Evolutionary conservation across 345 rosid species (phyloP).

Genomic region (Balakata baccata): DNA sequence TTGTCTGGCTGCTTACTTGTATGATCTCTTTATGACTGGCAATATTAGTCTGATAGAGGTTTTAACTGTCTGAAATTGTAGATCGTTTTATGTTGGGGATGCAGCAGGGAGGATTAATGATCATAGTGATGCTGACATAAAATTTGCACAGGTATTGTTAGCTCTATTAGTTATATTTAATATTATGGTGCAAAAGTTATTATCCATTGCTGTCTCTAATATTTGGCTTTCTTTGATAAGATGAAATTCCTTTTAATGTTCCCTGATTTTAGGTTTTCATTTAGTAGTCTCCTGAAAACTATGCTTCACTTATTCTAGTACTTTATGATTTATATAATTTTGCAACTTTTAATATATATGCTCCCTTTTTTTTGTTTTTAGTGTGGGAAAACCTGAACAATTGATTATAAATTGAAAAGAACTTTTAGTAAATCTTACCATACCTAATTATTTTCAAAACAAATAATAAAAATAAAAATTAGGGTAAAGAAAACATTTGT

Average conservation of each 20-base stretch:
- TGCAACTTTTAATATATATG: neutral
- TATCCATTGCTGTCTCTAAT: neutral
- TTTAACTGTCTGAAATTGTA: constrained; percentile 19
- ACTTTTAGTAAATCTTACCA: too few relatives aligned
- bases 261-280: neutral
- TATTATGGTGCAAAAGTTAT: neutral
- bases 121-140: constrained; percentile 82
- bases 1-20: neutral
- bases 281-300: neutral
- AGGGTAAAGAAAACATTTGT: too few relatives aligned
- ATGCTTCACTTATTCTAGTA: neutral
- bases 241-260: neutral
- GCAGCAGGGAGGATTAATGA: constrained; percentile 84
- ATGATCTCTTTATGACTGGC: neutral
- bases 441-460: too few relatives aligned
- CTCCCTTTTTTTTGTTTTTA: too few relatives aligned
- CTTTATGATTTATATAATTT: neutral
- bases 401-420: too few relatives aligned
- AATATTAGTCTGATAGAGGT: neutral
- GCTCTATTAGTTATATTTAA: neutral
- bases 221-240: neutral
- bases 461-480: too few relatives aligned
- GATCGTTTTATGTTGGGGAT: constrained; percentile 96
- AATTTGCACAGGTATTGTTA: constrained; percentile 71
- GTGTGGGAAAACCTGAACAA: too few relatives aligned